Base-by-base conservation (phyloP, 1,139 yeast species). In the Kodamaea anthophila region DNA sequence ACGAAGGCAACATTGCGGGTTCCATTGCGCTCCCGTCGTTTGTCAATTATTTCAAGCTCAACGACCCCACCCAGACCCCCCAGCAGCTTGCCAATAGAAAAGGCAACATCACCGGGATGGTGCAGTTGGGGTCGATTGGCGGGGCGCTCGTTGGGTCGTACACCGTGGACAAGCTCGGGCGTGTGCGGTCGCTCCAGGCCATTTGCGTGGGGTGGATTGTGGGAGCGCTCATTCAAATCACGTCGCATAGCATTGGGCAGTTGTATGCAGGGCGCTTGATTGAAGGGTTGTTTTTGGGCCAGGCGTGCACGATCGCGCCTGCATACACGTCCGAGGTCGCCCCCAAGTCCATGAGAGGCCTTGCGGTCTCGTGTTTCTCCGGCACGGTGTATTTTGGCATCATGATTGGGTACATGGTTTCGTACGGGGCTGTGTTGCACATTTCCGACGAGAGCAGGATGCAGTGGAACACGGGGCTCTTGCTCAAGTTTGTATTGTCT, bases 51-150 rank as follows among this genome's bases (percentile, higher is more conserved):
- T 73, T 73, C 44, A 77, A 77, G 2, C 57, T 75, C 23, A 40
- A 46, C 13, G 76, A 71, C 40, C 44, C 53, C 4, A 42, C 46
- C 18, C 68, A 64, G 39, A 33, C 64, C 3, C 55, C 40, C 2
- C 40, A 50, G 28, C 44, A 58, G n/a, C 26, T 66, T 11, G 77
- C 78, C 9, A 58, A 68, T 36, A 46, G 65, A 39, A 66, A 63
- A 38, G 72, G 79, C 6, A 74, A 72, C 43, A 73, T 75, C 41
- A 68, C 74, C 2, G 60, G 79, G 5, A 75, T 76, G 80, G 82
- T 75, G 4, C 78, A 73, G 43, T 49, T 76, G 26, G 82, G 82
- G 3, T 66, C 76, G 15, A 66, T 75, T 35, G 78, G 70, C 23
- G 83, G 83, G 14, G 60, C 75, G 13, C 33, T 74, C 9, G 35